A percentile compares a stretch with the other conserved stretches of the same genome.
phyloP scores from a whole-genome alignment of 2,329 filamentous ascomycete genomes.

The Aspergillus texensis region DNA sequence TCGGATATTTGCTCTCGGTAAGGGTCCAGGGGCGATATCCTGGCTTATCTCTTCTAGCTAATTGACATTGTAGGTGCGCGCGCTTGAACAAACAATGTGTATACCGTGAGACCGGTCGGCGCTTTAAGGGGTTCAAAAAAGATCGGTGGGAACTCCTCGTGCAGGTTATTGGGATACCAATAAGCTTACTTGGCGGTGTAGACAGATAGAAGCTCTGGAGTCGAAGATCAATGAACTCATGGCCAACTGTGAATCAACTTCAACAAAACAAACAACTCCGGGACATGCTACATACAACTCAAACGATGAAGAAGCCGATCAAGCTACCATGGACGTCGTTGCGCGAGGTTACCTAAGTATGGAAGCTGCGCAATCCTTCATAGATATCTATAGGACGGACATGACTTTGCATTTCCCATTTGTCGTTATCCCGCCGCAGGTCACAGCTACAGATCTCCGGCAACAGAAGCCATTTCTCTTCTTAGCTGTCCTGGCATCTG shows the following conservation, averaged over 20 bases:
- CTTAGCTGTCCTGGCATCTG: constrained; percentile 35
- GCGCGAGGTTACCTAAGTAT: constrained; percentile 19
- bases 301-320: neutral
- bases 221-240: constrained; percentile 20
- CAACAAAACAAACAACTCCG: neutral
- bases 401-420: constrained; percentile 45
- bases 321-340: constrained; percentile 19
- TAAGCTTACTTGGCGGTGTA: constrained; percentile 15
- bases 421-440: constrained; percentile 31
- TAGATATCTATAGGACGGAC: constrained; percentile 35
- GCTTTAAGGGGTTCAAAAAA: constrained; percentile 39
- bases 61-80: constrained; percentile 29
- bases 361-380: constrained; percentile 24
- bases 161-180: neutral
- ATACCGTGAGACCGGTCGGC: constrained; percentile 38
- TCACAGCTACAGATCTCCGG: constrained; percentile 31
- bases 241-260: neutral
- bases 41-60: neutral
- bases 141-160: constrained; percentile 31
- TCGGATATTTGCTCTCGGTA: constrained; percentile 22
- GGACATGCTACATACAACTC: neutral
- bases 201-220: constrained; percentile 41
- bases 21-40: neutral
- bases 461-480: constrained; percentile 38
- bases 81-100: constrained; percentile 41